Percentiles rank a stretch among this genome's conserved stretches.
phyloP scores from a whole-genome alignment of 2,329 filamentous ascomycete genomes.

The Trichoderma aggressivum region DNA sequence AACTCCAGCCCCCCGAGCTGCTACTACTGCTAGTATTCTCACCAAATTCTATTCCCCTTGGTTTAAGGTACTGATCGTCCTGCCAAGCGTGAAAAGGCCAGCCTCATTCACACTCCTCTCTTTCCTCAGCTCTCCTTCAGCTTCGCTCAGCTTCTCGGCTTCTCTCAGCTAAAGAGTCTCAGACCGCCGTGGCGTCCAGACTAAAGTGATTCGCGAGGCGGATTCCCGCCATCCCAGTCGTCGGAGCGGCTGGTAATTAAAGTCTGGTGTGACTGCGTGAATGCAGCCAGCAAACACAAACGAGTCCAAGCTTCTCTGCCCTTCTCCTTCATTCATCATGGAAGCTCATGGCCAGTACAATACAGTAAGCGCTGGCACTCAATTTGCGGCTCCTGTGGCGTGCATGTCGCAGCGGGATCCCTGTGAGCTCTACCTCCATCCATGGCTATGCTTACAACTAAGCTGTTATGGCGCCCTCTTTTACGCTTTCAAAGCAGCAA shows the following conservation, averaged over 20 bases:
- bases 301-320: not conserved
- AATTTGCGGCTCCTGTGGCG: slow-evolving; percentile 3
- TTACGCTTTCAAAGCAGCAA: not conserved
- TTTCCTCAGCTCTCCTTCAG: not conserved
- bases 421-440: not conserved
- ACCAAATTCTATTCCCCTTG: not conserved
- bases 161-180: not conserved
- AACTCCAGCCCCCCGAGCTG: too few relatives aligned
- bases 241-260: not conserved
- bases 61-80: not conserved
- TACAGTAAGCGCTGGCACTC: not conserved
- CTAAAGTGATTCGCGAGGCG: not conserved
- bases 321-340: not conserved
- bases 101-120: not conserved
- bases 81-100: not conserved
- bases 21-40: not conserved
- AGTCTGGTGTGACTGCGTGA: not conserved
- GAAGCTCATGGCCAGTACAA: not conserved
- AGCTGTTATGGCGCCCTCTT: not conserved
- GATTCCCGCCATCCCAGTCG: not conserved
- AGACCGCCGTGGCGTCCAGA: not conserved
- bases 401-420: not conserved
- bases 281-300: not conserved
- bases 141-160: not conserved
- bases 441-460: not conserved